A percentile compares a stretch with the other conserved stretches of the same genome.
Evolutionary conservation across 257 asterid genomes (phyloP).

Genomic region (Gentiana macrophylla): DNA sequence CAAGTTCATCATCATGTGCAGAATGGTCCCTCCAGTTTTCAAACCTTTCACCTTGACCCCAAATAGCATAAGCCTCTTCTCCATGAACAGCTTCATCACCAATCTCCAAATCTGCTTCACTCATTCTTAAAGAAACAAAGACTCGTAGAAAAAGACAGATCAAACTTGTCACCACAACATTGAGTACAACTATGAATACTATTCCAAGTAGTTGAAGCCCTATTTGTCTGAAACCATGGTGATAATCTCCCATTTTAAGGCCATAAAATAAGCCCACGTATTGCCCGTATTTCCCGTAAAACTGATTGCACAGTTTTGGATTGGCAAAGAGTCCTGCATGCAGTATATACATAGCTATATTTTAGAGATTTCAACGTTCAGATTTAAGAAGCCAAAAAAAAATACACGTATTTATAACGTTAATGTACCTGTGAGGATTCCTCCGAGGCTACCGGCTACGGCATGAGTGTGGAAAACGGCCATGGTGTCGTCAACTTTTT

Average conservation of each 20-base stretch:
- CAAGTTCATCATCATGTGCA: constrained; percentile 20
- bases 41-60: constrained; percentile 53
- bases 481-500: constrained; percentile 71
- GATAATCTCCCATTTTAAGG: constrained; percentile 15
- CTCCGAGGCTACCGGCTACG: constrained; percentile 59
- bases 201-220: constrained; percentile 37
- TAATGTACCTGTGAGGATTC: constrained; percentile 19
- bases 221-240: constrained; percentile 30
- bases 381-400: no score
- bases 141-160: constrained; percentile 24
- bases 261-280: constrained; percentile 42
- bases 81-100: constrained; percentile 68
- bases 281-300: constrained; percentile 18
- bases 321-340: constrained; percentile 45
- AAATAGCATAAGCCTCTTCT: constrained; percentile 49
- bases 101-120: constrained; percentile 46
- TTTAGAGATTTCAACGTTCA: no score
- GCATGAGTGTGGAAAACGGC: constrained; percentile 78
- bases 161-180: constrained; percentile 32
- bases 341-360: not conserved
- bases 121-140: constrained; percentile 42
- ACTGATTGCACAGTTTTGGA: constrained; percentile 31
- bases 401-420: no score
- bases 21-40: constrained; percentile 30
- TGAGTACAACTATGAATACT: constrained; percentile 19